Conservation (phyloP, 1,284 basidiomycete genomes). For the Microbotryum lychnidis-dioicae region DNA sequence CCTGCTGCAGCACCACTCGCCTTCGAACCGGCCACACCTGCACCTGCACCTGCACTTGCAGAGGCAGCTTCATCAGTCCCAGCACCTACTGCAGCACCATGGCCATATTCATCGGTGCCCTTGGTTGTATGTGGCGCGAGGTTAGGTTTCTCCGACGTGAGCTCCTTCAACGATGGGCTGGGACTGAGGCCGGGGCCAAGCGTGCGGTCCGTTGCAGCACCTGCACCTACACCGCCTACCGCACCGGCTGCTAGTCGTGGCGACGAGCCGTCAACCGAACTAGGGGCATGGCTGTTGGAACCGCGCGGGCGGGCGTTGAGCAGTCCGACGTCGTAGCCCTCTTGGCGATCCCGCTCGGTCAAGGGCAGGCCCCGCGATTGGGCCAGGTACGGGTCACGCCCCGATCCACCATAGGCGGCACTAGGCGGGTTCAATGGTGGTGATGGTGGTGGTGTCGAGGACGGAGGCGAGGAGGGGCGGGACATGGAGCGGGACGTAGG, state of each 20-base stretch:
- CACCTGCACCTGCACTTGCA: no score
- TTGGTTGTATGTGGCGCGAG: background rate
- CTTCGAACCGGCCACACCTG: background rate
- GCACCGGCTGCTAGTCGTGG: slow-evolving; percentile 1
- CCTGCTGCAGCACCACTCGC: background rate
- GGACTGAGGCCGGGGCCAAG: background rate
- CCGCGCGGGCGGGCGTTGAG: slow-evolving; percentile 23
- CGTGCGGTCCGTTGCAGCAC: background rate
- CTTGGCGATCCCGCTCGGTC: slow-evolving; percentile 28
- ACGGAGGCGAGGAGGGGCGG: no score
- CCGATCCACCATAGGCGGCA: no score
- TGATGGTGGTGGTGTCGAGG: no score
- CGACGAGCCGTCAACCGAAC: slow-evolving; percentile 1
- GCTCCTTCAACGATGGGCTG: no score
- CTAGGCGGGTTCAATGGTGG: no score
- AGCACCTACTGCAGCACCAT: background rate
- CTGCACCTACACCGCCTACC: background rate
- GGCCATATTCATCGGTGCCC: background rate
- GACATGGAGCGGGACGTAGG: no score
- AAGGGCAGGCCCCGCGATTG: slow-evolving; percentile 18
- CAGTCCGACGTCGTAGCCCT: slow-evolving; percentile 30
- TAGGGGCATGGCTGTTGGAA: slow-evolving; percentile 1
- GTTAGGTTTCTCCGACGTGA: background rate
- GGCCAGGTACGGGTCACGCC: slow-evolving; percentile 24
- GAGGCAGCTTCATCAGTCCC: background rate